These are phyloP conservation scores for Peronospora destructor DNA, from an alignment of 352 stramenopile species.

Conservation along the genomic window DNA sequence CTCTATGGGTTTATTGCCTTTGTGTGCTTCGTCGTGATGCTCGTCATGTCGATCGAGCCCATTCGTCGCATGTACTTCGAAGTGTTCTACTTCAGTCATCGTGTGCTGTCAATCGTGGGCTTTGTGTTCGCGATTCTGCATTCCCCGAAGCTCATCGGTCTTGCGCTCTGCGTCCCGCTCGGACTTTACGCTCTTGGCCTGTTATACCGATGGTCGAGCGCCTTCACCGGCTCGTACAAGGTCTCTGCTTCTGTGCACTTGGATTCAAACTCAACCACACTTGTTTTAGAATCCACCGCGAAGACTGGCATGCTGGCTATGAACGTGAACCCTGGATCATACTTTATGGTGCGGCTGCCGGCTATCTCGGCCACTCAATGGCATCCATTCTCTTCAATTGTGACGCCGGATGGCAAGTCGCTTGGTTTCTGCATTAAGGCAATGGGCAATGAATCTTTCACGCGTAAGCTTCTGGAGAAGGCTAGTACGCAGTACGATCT, in stretches of 20 bases:
- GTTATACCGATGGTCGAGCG: constrained; percentile 44
- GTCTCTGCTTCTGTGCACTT: constrained; percentile 35
- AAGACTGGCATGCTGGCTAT: constrained; percentile 58
- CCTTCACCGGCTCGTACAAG: constrained; percentile 43
- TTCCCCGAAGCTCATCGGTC: constrained; percentile 41
- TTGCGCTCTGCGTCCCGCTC: constrained; percentile 55
- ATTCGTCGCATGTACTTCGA: constrained; percentile 67
- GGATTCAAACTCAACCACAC: constrained; percentile 37
- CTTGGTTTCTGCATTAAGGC: constrained; percentile 73
- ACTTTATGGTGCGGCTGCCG: constrained; percentile 73
- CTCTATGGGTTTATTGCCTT: constrained; percentile 62
- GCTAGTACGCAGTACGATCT: constrained; percentile 39
- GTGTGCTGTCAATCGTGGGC: constrained; percentile 58
- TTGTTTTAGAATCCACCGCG: constrained; percentile 43
- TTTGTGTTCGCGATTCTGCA: constrained; percentile 78
- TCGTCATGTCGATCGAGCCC: constrained; percentile 45
- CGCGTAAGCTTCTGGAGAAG: constrained; percentile 39
- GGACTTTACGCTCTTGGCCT: constrained; percentile 52
- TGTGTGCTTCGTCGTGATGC: constrained; percentile 48
- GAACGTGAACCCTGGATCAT: constrained; percentile 53
- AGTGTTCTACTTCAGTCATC: constrained; percentile 73
- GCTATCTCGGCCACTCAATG: constrained; percentile 57
- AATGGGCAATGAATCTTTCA: constrained; percentile 49
- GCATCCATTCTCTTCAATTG: constrained; percentile 79
- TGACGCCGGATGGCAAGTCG: constrained; percentile 61